phyloP scores from a whole-genome alignment of 805 yeast genomes.

The Clavispora santaluciae region DNA sequence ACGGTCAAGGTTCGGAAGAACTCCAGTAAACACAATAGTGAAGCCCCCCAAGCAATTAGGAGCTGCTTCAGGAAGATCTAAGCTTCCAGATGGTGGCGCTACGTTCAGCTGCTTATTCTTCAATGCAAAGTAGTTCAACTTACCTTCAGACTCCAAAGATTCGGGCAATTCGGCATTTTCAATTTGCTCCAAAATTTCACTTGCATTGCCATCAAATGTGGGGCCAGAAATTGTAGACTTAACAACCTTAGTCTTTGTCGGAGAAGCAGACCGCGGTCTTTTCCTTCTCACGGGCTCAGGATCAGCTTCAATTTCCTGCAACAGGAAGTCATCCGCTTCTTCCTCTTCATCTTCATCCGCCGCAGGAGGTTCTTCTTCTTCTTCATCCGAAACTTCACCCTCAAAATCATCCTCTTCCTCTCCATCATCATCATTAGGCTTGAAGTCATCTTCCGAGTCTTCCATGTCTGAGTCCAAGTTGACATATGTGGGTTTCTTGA shows the following conservation, averaged over 20 bases:
- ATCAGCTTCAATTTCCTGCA: constrained; percentile 12
- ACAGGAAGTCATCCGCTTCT: constrained; percentile 8
- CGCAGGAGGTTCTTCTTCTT: constrained; percentile 3
- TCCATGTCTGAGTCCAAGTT: constrained; percentile 16
- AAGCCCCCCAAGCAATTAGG: constrained; percentile 85
- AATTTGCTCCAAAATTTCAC: constrained; percentile 54
- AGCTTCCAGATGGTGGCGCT: constrained; percentile 28
- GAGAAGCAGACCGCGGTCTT: constrained; percentile 3
- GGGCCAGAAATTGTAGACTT: constrained; percentile 13
- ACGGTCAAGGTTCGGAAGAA: constrained; percentile 73
- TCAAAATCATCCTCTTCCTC: constrained; percentile 9
- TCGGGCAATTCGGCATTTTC: constrained; percentile 72
- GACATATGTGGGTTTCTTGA: constrained; percentile 5
- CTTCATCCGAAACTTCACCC: constrained; percentile 12
- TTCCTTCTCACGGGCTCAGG: constrained; percentile 7
- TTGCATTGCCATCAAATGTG: constrained; percentile 34
- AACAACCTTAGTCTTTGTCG: constrained; percentile 4
- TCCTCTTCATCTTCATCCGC: constrained; percentile 4
- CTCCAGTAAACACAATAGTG: constrained; percentile 91
- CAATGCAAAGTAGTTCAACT: constrained; percentile 53
- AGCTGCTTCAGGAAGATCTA: constrained; percentile 71
- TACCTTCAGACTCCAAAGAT: constrained; percentile 46
- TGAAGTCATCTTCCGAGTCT: constrained; percentile 22
- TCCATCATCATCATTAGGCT: constrained; percentile 18
- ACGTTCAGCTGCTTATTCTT: constrained; percentile 22